Base-by-base conservation (phyloP, 129 eudicot genomes). In the Flaveria sonorensis region DNA sequence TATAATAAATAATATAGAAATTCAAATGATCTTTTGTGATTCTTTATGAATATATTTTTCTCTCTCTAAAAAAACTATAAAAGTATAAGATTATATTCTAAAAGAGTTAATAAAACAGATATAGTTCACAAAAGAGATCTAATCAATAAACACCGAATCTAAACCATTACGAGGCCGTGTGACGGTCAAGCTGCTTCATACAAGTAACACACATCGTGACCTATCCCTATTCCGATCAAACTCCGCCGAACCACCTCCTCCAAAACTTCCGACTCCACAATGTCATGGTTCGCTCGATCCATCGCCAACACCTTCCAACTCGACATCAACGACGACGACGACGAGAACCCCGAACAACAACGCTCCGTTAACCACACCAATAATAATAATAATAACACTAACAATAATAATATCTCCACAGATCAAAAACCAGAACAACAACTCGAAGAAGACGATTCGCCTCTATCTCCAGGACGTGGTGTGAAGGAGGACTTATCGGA, bases 401-500 rank as follows among this genome's bases (percentile, higher is more conserved):
- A 28, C 32, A 28, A 28, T 3, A 28, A 28, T 26, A 66, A 78
- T 32, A 62, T 30, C 46, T 71, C 73, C 56, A 39, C 79, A 7
- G 78, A 78, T 36, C 52, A 36, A 32, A 70, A 32, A 57, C 23
- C 19, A 21, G 19, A 40, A 65, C 70, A 61, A 73, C 40, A 59
- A 61, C 20, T 24, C 2, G 76, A 71, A 32, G 83, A 87, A 11
- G 76, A 64, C 3, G 77, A 85, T 23, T 45, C 83, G 0, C 82
- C 89, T 10, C 45, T 71, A 16, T 59, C 89, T 28, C 87, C 94
- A 28, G 70, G 77, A 0, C 92, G 94, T 19, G 99, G 99, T 40
- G 99, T 95, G 57, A 95, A 92, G 72, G 97, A 92, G 10, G 99
- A 92, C 75, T 77, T 95, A 50, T 92, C 97, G 12, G 99, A 95